phyloP scores from a whole-genome alignment of 73 alveolate species.

The Breviolum minutum region DNA sequence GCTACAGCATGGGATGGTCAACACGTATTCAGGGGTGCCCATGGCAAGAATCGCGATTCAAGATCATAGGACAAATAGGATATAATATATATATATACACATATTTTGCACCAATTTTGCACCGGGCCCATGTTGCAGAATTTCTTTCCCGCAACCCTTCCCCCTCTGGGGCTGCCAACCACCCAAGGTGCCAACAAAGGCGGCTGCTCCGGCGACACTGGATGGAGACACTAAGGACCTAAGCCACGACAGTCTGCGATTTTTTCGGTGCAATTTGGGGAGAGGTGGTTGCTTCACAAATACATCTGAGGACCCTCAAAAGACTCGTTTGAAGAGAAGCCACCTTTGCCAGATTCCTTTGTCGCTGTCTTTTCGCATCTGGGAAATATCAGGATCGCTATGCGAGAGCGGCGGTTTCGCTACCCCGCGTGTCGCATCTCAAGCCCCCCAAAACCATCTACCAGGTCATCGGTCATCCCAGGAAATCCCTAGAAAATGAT shows the following conservation, averaged over 20 bases:
- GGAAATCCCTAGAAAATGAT: neutral
- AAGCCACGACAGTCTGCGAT: neutral
- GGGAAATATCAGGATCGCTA: neutral
- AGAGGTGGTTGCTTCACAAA: neutral
- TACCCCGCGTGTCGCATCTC: neutral
- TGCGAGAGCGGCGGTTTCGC: no score
- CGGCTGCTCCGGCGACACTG: constrained; percentile 28
- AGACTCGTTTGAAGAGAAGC: neutral
- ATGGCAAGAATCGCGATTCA: no score
- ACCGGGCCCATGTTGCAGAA: no score
- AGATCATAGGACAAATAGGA: no score
- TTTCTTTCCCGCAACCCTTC: neutral
- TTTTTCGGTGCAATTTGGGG: neutral
- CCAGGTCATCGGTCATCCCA: neutral
- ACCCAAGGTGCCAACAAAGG: constrained; percentile 27
- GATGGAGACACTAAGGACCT: constrained; percentile 37
- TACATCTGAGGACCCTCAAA: neutral
- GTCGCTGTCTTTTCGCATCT: neutral
- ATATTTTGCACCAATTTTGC: no score
- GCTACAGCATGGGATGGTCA: no score
- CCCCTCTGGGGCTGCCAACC: neutral
- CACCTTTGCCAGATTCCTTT: no score
- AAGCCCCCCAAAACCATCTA: neutral
- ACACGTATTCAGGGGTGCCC: no score
- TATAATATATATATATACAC: no score